A percentile compares a stretch with the other conserved stretches of the same genome.
Conservation (phyloP, 257 asterid genomes). For the Dorcoceras hygrometricum region DNA sequence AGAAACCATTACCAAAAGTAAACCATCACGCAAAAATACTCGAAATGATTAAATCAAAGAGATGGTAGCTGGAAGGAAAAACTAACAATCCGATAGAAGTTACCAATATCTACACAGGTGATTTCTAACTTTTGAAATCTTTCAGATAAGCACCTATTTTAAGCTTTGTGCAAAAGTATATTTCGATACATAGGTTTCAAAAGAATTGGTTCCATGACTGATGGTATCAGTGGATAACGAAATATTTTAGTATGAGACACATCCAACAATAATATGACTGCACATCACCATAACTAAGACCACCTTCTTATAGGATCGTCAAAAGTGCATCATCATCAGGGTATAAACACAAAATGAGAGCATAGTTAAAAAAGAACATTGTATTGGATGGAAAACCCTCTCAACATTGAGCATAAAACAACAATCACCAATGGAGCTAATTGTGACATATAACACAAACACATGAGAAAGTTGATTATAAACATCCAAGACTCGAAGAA, state of each 20-base stretch:
- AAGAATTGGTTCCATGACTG: slow-evolving; percentile 1
- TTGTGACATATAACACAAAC: not conserved
- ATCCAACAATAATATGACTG: not conserved
- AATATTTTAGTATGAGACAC: not conserved
- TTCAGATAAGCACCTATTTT: not conserved
- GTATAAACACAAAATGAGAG: too few relatives aligned
- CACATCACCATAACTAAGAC: not conserved
- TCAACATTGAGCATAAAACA: too few relatives aligned
- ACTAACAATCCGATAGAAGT: not conserved
- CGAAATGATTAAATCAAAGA: slow-evolving; percentile 4
- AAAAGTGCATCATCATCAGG: too few relatives aligned
- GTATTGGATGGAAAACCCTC: too few relatives aligned
- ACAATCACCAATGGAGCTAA: too few relatives aligned
- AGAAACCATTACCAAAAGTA: slow-evolving; percentile 19
- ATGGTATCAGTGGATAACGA: not conserved
- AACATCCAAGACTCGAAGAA: slow-evolving; percentile 6
- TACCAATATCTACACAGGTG: slow-evolving; percentile 1
- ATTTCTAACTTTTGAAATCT: not conserved
- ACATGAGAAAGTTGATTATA: not conserved
- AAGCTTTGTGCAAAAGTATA: not conserved
- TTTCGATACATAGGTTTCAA: not conserved
- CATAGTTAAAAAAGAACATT: too few relatives aligned
- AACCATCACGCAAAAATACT: slow-evolving; percentile 1
- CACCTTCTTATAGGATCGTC: too few relatives aligned
- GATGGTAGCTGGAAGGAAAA: not conserved